Conservation (phyloP, 495 filamentous ascomycete genomes). For the Rusavskia elegans region DNA sequence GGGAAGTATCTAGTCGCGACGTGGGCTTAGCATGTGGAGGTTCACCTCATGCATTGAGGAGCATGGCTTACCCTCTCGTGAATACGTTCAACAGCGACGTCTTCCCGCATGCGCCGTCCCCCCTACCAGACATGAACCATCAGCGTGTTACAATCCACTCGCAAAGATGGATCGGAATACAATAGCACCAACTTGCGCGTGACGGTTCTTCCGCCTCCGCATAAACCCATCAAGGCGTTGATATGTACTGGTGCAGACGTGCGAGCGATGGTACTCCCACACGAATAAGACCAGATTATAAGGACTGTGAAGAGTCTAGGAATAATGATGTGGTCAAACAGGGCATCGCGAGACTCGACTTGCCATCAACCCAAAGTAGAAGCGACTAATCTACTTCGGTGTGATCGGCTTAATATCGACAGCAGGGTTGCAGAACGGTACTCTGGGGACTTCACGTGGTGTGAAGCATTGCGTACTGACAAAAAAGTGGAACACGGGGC, state of each 20-base stretch:
- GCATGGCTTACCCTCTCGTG: conserved; percentile 65
- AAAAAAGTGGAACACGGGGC: too few relatives aligned
- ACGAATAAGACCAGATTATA: too few relatives aligned
- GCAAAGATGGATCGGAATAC: conserved; percentile 35
- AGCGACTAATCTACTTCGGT: too few relatives aligned
- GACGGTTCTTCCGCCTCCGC: conserved; percentile 58
- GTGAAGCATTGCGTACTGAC: too few relatives aligned
- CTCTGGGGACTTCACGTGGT: too few relatives aligned
- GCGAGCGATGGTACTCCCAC: too few relatives aligned
- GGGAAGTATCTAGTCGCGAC: conserved; percentile 63
- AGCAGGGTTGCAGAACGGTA: not conserved
- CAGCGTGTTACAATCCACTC: not conserved
- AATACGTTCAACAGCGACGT: conserved; percentile 96
- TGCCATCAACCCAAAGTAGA: not conserved
- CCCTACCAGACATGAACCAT: conserved; percentile 30
- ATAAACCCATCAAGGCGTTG: conserved; percentile 24
- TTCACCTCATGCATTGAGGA: too few relatives aligned
- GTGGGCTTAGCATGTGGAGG: not conserved
- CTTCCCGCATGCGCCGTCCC: conserved; percentile 96
- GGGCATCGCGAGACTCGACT: not conserved
- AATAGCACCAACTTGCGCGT: conserved; percentile 96
- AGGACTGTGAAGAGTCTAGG: too few relatives aligned
- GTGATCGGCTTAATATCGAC: not conserved
- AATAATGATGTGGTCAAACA: too few relatives aligned
- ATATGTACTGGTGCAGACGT: too few relatives aligned